These are phyloP conservation scores for Ophiostoma tasmaniense DNA, from an alignment of 2,329 filamentous ascomycete genomes.

Conservation along the genomic window DNA sequence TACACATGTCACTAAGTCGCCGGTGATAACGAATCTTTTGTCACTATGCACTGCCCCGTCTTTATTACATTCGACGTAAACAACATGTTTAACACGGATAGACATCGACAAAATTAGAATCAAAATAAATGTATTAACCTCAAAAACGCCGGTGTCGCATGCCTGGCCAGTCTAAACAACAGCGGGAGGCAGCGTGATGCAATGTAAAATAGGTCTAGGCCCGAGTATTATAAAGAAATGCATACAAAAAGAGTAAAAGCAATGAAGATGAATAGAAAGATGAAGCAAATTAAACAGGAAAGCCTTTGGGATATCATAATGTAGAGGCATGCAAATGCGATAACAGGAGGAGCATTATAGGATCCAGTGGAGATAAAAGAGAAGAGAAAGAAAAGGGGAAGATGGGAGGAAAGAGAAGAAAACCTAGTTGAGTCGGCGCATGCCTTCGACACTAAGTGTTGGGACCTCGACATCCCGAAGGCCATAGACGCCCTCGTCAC, in stretches of 20 bases:
- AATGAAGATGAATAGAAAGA: not conserved
- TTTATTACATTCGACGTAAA: too few species aligned
- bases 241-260: not conserved
- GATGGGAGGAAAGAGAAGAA: not conserved
- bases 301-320: slow-evolving; percentile 11
- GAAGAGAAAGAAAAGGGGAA: not conserved
- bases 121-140: not conserved
- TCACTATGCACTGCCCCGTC: too few species aligned
- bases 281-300: not conserved
- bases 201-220: not conserved
- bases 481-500: slow-evolving; percentile 60
- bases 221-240: not conserved
- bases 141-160: slow-evolving; percentile 3
- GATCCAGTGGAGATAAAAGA: not conserved
- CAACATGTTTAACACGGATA: too few species aligned
- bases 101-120: not conserved
- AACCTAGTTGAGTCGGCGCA: slow-evolving; percentile 27
- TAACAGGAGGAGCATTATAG: slow-evolving; percentile 2
- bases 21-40: too few species aligned
- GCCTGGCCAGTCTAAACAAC: not conserved
- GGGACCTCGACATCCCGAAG: slow-evolving; percentile 64
- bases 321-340: slow-evolving; percentile 8
- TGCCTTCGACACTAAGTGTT: slow-evolving; percentile 53
- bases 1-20: too few species aligned
- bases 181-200: not conserved